Base-by-base conservation (phyloP, 495 filamentous ascomycete genomes). In the Oleoguttula mirabilis region DNA sequence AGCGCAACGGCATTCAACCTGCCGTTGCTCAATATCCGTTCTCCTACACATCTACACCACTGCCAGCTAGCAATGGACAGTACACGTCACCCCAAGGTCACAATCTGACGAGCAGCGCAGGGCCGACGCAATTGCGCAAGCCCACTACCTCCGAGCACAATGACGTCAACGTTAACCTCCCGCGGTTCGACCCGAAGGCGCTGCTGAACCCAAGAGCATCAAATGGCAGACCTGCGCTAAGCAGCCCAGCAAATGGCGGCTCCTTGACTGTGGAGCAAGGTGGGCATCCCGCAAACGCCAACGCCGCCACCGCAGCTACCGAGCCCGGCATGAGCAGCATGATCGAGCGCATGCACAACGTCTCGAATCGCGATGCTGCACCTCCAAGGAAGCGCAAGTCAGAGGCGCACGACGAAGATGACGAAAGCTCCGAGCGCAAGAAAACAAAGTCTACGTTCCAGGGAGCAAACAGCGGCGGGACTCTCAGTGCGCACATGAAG, bases 331-430 rank as follows among this genome's bases (percentile, higher is more conserved):
- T 71, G 45, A 58, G 58, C 15, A 39, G 56, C 16, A 65, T 70
- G 56, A 66, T 90, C 44, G 84, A 88, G 55, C 66, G 72, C 22
- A 61, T 87, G 51, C 80, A 88, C 52, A 77, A 76, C 39, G 78
- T 88, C 14, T 70, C 77, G 41, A 63, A 76, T 11, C 78, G 86
- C 2, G 62, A 62, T 21, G 65, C 68, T 21, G 64, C 68, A 8
- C 76, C 80, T 0, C 65, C 71, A 41, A 90, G 87, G 58, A 76
- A 74, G 35, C 59, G 77, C 30, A 88, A 79, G 56, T 62, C 67
- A 15, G 66, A 70, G 6, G 51, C 60, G 2, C 39, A 42, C 11
- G 30, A 43, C 25, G 42, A 71, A 17, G 62, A 61, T 4, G 56
- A 61, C 1, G 40, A 58, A 0, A 56, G 59, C 1, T 33, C 55